Evolutionary conservation across 2,329 filamentous ascomycete genomes (phyloP), one percentile per base, ranked within the genome.

Genomic region (Tolypocladium amazonense): DNA sequence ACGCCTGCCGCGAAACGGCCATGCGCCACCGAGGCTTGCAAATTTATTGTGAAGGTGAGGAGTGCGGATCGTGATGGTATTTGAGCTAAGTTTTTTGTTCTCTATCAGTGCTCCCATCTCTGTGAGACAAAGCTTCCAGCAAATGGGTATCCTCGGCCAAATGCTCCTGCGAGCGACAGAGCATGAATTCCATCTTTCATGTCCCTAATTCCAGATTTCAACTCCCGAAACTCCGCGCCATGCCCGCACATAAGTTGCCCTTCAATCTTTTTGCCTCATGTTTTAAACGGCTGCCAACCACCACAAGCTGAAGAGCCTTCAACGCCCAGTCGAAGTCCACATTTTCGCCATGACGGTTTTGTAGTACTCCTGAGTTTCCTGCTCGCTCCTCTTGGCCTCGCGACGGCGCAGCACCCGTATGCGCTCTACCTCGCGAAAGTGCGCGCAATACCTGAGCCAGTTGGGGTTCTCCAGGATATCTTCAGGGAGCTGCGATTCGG

Each of bases 381-480:
- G 58, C 50, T 63, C 63, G n/a, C 62, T 63, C 30, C 35, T 62
- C 12, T 64, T 60, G 15, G 65, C 56, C 39, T 57, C 61, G 14
- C 57, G 65, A 9, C 61, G 60, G 33, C 59, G 59, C 6, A 56
- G 15, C 23, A 25, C 20, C 52, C 47, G 35, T 20, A 56, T 35
- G n/a, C 43, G 54, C 18, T 57, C 35, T 11, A 52, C 50, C 53
- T 75, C 67, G 20, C 75, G 72, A 60, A 50, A 50, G 25, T 77
- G 61, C 18, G 65, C 68, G 25, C 70, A 73, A 4, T 75, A 77
- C 53, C 71, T 71, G 38, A 77, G 56, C 81, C 81, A 83, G 1
- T 68, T 70, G 1, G 75, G 70, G 58, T 82, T 78, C 2, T 70
- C 71, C 37, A 62, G 68, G 7, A 83, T 77, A 37, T 76, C 72